Evolutionary conservation across 441 rosid species (phyloP).

Genomic region (Capsella rubella): DNA sequence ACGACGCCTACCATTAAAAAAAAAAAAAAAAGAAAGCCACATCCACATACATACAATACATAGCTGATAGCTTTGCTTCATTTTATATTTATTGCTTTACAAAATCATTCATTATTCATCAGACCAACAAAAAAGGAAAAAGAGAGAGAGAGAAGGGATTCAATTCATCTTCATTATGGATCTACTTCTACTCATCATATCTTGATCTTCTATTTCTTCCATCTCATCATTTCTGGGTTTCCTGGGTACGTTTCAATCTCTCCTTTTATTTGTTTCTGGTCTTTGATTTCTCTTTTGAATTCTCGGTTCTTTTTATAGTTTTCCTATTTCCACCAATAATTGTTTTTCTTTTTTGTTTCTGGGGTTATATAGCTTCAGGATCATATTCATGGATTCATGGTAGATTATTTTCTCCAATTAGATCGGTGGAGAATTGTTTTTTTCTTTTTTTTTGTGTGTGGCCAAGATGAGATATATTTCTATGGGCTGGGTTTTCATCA

Average conservation of each 20-base stretch:
- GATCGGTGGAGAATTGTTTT: conserved; percentile 22
- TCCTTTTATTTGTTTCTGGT: not conserved
- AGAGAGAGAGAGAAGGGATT: conserved; percentile 18
- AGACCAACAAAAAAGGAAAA: conserved; percentile 31
- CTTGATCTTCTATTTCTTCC: conserved; percentile 21
- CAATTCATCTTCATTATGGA: conserved; percentile 28
- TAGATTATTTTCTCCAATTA: not conserved
- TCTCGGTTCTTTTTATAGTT: not conserved
- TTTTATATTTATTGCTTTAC: conserved; percentile 2
- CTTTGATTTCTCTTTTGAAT: conserved; percentile 9
- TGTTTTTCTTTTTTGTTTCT: not conserved
- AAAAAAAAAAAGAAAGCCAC: conserved; percentile 13
- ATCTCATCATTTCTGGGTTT: conserved; percentile 37
- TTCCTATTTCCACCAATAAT: conserved; percentile 4
- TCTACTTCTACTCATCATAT: conserved; percentile 38
- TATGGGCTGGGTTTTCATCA: not conserved
- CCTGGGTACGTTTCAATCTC: conserved; percentile 24
- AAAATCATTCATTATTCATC: conserved; percentile 40
- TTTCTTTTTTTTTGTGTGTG: not conserved
- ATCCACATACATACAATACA: conserved; percentile 26
- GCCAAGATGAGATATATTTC: conserved; percentile 1
- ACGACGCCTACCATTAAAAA: conserved; percentile 31
- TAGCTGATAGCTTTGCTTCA: conserved; percentile 10
- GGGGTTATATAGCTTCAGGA: not conserved
- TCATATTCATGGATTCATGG: not conserved